These are phyloP conservation scores for Eucalyptus tenuipes DNA, from an alignment of 345 rosid species.

Conservation along the genomic window DNA sequence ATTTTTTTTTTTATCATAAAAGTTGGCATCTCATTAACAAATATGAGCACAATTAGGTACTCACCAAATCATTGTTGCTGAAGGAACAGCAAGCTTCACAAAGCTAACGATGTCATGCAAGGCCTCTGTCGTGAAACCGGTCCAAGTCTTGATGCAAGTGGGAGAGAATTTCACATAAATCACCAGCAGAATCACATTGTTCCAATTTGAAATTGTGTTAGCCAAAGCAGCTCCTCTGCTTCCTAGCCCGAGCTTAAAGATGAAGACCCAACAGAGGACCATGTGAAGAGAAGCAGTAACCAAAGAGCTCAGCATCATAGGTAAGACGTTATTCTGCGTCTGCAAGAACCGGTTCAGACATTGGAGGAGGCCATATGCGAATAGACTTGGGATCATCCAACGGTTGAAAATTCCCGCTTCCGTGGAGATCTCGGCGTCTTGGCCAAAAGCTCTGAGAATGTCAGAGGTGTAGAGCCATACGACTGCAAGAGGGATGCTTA, in stretches of 20 bases:
- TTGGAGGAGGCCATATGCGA: slow-evolving; percentile 40
- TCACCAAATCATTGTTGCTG: slow-evolving; percentile 50
- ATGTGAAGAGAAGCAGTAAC: slow-evolving; percentile 19
- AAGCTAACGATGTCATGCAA: slow-evolving; percentile 22
- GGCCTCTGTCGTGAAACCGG: slow-evolving; percentile 33
- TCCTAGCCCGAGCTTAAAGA: slow-evolving; percentile 19
- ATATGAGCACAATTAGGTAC: not conserved
- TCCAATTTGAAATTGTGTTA: slow-evolving; percentile 24
- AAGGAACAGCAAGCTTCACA: slow-evolving; percentile 38
- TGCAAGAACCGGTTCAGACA: slow-evolving; percentile 53
- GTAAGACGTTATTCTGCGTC: slow-evolving; percentile 43
- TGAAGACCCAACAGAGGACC: slow-evolving; percentile 31
- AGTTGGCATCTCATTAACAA: not conserved
- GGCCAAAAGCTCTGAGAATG: slow-evolving; percentile 33
- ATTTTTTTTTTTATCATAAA: not conserved
- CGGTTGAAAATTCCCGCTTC: slow-evolving; percentile 31
- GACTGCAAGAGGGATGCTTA: slow-evolving; percentile 38
- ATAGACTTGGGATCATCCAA: slow-evolving; percentile 58
- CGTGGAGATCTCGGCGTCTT: slow-evolving; percentile 23
- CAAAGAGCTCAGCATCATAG: slow-evolving; percentile 28
- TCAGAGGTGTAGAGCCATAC: slow-evolving; percentile 35
- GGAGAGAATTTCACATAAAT: slow-evolving; percentile 21
- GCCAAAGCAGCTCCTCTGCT: slow-evolving; percentile 42
- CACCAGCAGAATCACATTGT: slow-evolving; percentile 26
- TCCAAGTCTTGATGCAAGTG: slow-evolving; percentile 29